These are phyloP conservation scores for Austroboletus festivus DNA, from an alignment of 768 basidiomycete genomes.

Conservation along the genomic window DNA sequence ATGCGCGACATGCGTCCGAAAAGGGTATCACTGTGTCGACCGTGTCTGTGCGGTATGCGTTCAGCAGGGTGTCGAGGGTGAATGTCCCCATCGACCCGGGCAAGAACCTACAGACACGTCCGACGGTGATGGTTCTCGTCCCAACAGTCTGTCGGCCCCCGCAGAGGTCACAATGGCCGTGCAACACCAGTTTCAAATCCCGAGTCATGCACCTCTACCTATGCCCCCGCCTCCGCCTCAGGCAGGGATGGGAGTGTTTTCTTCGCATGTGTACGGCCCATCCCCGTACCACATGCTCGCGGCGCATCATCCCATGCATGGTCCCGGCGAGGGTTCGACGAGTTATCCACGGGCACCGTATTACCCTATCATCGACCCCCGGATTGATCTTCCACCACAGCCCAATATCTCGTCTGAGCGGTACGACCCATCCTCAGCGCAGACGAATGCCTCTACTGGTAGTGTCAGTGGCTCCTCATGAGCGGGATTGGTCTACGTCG, in stretches of 20 bases:
- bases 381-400: slow-evolving; percentile 30
- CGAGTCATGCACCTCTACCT: slow-evolving; percentile 8
- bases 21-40: slow-evolving; percentile 52
- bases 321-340: slow-evolving; percentile 23
- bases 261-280: slow-evolving; percentile 27
- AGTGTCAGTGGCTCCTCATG: slow-evolving; percentile 18
- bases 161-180: slow-evolving; percentile 1
- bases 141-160: background rate
- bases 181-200: slow-evolving; percentile 16
- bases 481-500: background rate
- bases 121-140: slow-evolving; percentile 22
- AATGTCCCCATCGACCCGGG: slow-evolving; percentile 42
- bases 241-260: slow-evolving; percentile 19
- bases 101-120: slow-evolving; percentile 24
- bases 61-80: slow-evolving; percentile 42
- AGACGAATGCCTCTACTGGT: slow-evolving; percentile 2
- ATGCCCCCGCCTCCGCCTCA: slow-evolving; percentile 18
- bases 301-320: slow-evolving; percentile 19
- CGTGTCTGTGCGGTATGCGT: slow-evolving; percentile 44
- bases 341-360: slow-evolving; percentile 30
- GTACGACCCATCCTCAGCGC: slow-evolving; percentile 26
- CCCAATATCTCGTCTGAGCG: slow-evolving; percentile 34
- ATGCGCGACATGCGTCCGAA: slow-evolving; percentile 47
- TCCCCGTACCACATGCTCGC: slow-evolving; percentile 29
- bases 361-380: slow-evolving; percentile 42